These are phyloP conservation scores for Talaromyces proteolyticus DNA, from an alignment of 495 filamentous ascomycete genomes.

Conservation along the genomic window DNA sequence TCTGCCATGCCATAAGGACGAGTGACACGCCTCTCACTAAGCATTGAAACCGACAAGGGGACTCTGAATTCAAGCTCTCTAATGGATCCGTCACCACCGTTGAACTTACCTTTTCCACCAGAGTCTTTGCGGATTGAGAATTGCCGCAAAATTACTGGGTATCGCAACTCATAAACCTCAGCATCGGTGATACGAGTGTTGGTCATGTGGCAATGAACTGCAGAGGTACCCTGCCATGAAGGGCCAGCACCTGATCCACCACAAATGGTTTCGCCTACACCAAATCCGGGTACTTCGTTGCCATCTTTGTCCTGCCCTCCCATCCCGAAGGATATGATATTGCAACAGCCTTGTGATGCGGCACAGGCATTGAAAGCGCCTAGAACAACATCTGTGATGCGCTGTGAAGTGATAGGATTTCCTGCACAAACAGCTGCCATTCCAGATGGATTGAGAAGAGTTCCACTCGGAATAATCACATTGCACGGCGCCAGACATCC, in stretches of 20 bases:
- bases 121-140: constrained; percentile 68
- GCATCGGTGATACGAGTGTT: constrained; percentile 96
- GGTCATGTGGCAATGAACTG: constrained; percentile 98
- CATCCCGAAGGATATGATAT: constrained; percentile 62
- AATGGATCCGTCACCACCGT: constrained; percentile 83
- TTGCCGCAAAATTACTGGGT: constrained; percentile 79
- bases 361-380: constrained; percentile 87
- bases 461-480: constrained; percentile 76
- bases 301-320: constrained; percentile 57
- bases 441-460: constrained; percentile 79
- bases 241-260: constrained; percentile 86
- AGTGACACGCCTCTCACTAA: constrained; percentile 85
- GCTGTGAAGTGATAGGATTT: constrained; percentile 90
- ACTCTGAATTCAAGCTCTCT: constrained; percentile 93
- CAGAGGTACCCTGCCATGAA: constrained; percentile 81
- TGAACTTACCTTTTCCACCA: constrained; percentile 69
- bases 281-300: constrained; percentile 75
- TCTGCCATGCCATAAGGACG: constrained; percentile 84
- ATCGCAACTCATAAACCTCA: constrained; percentile 88
- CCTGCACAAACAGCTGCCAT: constrained; percentile 92
- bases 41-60: constrained; percentile 79
- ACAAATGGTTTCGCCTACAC: constrained; percentile 98
- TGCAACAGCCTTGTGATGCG: constrained; percentile 87
- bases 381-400: constrained; percentile 91
- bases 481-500: constrained; percentile 85